A percentile compares a stretch with the other conserved stretches of the same genome.
Evolutionary conservation across 2,329 filamentous ascomycete species (phyloP).

Genomic region (Calonectria naviculata): DNA sequence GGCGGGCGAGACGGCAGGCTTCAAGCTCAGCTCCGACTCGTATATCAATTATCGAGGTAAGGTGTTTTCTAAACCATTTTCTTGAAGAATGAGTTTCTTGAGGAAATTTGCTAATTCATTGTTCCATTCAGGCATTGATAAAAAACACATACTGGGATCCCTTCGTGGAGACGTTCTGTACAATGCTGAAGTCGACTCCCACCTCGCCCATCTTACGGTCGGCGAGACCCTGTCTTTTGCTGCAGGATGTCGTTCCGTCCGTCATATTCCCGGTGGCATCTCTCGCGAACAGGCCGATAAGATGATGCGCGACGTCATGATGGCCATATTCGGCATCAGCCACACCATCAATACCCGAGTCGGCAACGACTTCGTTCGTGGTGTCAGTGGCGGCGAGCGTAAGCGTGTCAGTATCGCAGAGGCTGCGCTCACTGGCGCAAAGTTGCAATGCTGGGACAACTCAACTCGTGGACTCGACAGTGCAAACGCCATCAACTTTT

Average conservation of each 20-base stretch:
- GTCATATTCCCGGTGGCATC: conserved; percentile 68
- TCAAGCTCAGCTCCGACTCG: conserved; percentile 62
- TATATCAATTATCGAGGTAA: conserved; percentile 37
- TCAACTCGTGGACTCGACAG: conserved; percentile 45
- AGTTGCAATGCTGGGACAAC: conserved; percentile 49
- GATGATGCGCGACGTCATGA: conserved; percentile 71
- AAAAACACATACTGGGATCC: conserved; percentile 33
- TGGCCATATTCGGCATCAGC: conserved; percentile 74
- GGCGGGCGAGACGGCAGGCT: conserved; percentile 72
- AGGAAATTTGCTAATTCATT: not conserved
- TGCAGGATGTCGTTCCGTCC: conserved; percentile 68
- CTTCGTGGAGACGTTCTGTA: conserved; percentile 31
- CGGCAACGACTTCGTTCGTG: conserved; percentile 75
- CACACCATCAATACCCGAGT: conserved; percentile 80
- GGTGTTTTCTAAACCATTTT: not conserved
- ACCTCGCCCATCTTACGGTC: conserved; percentile 68
- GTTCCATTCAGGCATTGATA: not conserved
- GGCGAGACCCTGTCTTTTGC: conserved; percentile 73
- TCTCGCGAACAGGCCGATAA: conserved; percentile 62
- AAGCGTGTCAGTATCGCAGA: conserved; percentile 84
- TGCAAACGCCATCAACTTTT: conserved; percentile 44
- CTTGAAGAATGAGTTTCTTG: not conserved
- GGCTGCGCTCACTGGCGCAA: conserved; percentile 66
- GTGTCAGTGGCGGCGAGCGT: conserved; percentile 81
- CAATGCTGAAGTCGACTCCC: conserved; percentile 37